Conservation (phyloP, 1,284 basidiomycete genomes). For the Leccinum solheimii region DNA sequence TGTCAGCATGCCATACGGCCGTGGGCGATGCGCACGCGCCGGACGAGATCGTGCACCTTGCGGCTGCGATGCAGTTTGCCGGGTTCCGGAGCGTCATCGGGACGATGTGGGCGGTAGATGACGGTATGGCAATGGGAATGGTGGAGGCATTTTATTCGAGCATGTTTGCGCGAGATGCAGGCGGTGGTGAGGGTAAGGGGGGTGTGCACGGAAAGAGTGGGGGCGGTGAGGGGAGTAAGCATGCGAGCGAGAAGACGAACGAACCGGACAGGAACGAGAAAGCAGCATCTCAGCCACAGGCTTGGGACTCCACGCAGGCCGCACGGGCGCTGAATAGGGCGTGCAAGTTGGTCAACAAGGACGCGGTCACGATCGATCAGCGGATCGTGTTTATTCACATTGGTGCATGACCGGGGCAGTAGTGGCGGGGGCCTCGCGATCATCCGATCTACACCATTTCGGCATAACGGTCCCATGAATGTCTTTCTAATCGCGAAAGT, state of each 20-base stretch:
- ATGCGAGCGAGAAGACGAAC: not conserved
- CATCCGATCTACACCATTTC: not conserved
- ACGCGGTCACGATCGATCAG: constrained; percentile 25
- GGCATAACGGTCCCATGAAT: too few species aligned
- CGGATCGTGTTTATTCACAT: constrained; percentile 34
- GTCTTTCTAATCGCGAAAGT: too few species aligned
- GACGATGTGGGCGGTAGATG: constrained; percentile 29
- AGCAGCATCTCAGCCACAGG: not conserved
- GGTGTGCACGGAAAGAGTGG: not conserved
- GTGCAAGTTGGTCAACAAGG: constrained; percentile 27
- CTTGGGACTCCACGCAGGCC: constrained; percentile 18
- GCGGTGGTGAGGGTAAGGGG: not conserved
- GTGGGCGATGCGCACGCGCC: constrained; percentile 7
- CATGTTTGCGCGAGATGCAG: constrained; percentile 4
- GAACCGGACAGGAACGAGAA: not conserved
- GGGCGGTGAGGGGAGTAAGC: not conserved
- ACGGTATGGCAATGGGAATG: constrained; percentile 15
- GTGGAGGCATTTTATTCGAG: constrained; percentile 25
- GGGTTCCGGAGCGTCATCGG: constrained; percentile 25
- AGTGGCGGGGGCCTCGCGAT: not conserved
- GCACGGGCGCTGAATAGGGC: constrained; percentile 28
- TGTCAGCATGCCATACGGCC: constrained; percentile 25
- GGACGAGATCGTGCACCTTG: constrained; percentile 23
- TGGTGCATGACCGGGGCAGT: constrained; percentile 9
- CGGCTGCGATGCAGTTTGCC: constrained; percentile 25